Conservation (phyloP, 495 filamentous ascomycete species). For the Hypoxylon crocopeplum region DNA sequence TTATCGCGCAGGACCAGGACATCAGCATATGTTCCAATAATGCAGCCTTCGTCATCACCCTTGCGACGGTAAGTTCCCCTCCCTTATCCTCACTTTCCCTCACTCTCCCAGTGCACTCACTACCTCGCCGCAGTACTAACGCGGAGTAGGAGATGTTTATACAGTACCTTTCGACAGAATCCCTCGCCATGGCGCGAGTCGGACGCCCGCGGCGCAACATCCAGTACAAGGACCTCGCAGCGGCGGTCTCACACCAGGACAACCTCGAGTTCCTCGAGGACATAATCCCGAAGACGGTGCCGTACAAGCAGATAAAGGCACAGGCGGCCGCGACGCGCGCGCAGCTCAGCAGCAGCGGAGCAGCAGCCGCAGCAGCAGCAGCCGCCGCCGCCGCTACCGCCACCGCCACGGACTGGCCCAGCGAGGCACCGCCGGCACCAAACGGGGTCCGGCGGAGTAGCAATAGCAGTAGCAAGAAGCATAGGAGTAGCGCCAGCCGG, state of each 20-base stretch:
- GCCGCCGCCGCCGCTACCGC: slow-evolving; percentile 11
- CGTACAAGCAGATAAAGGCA: slow-evolving; percentile 80
- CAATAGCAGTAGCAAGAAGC: slow-evolving; percentile 29
- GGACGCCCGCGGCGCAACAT: slow-evolving; percentile 90
- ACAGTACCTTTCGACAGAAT: slow-evolving; percentile 85
- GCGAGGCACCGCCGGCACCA: neutral
- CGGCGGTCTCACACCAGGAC: slow-evolving; percentile 85
- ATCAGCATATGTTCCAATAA: slow-evolving; percentile 85
- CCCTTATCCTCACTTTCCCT: neutral
- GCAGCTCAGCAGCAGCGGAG: slow-evolving; percentile 46
- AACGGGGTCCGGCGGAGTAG: neutral
- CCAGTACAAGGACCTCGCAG: slow-evolving; percentile 94
- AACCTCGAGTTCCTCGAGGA: slow-evolving; percentile 96
- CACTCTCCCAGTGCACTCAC: neutral
- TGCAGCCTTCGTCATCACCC: slow-evolving; percentile 91
- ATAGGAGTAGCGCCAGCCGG: slow-evolving; percentile 37
- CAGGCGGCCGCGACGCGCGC: slow-evolving; percentile 49
- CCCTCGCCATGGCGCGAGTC: slow-evolving; percentile 84
- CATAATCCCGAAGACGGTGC: slow-evolving; percentile 83
- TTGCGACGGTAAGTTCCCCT: slow-evolving; percentile 72
- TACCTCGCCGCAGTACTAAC: too few species aligned
- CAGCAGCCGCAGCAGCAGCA: too few species aligned
- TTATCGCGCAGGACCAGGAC: slow-evolving; percentile 86
- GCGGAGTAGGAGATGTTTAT: slow-evolving; percentile 99
- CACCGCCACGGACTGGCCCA: neutral